phyloP scores from a whole-genome alignment of 805 yeast genomes.

The Ogataea chonburiensis region DNA sequence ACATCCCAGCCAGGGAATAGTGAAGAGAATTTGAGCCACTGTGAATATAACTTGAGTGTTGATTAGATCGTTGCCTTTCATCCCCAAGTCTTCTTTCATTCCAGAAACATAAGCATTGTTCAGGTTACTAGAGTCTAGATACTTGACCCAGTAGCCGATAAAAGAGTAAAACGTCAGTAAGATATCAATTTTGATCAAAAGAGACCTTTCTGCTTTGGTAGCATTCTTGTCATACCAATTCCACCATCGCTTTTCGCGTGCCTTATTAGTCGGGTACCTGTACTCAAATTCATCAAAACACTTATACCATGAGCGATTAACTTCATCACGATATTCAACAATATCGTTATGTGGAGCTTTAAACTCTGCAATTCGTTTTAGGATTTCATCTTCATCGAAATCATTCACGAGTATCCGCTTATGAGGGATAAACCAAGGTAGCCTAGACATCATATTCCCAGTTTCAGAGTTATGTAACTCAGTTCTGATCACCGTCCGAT shows the following conservation, averaged over 20 bases:
- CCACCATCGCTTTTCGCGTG: constrained; percentile 44
- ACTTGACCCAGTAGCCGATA: constrained; percentile 67
- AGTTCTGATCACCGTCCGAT: no score
- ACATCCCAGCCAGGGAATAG: constrained; percentile 59
- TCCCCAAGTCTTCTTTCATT: constrained; percentile 53
- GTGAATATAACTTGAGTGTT: constrained; percentile 57
- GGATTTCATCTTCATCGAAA: no score
- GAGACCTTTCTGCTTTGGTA: constrained; percentile 45
- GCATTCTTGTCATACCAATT: constrained; percentile 52
- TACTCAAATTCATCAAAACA: constrained; percentile 65
- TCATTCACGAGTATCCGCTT: no score
- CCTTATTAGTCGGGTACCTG: constrained; percentile 38
- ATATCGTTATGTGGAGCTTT: background rate
- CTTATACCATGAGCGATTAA: constrained; percentile 52
- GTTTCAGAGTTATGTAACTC: no score
- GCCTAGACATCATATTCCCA: no score
- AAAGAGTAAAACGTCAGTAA: constrained; percentile 55
- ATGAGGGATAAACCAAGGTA: no score
- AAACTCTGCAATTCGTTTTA: background rate
- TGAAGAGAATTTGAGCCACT: constrained; percentile 59
- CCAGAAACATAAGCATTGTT: constrained; percentile 69
- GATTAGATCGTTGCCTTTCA: constrained; percentile 63
- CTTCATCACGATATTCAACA: constrained; percentile 48
- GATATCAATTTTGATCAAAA: constrained; percentile 54
- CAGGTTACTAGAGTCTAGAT: constrained; percentile 58